phyloP scores from a whole-genome alignment of 495 filamentous ascomycete genomes.

The Penicillium desertorum region DNA sequence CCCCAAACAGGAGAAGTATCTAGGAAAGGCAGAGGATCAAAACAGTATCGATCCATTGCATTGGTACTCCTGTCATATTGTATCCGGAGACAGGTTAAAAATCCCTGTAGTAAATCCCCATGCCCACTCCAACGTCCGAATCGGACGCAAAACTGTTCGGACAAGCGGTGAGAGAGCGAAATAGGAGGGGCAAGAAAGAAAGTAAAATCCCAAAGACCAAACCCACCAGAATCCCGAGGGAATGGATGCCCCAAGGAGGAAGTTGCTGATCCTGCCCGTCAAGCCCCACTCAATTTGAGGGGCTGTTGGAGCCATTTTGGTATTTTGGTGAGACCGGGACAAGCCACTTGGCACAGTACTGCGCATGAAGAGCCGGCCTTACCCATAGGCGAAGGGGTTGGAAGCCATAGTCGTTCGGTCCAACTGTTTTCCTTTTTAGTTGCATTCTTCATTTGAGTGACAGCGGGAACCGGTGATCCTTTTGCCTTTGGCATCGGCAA shows the following conservation, averaged over 20 bases:
- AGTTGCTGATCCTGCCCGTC: constrained; percentile 27
- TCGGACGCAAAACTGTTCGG: background rate
- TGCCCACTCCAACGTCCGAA: background rate
- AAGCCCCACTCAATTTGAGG: constrained; percentile 22
- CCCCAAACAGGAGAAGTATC: background rate
- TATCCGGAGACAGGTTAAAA: background rate
- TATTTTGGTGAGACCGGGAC: constrained; percentile 12
- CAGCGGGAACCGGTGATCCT: constrained; percentile 28
- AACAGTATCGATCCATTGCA: background rate
- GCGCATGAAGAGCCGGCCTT: constrained; percentile 16
- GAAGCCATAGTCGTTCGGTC: constrained; percentile 12
- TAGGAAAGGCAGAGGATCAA: background rate
- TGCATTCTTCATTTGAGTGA: constrained; percentile 19
- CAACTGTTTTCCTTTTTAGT: constrained; percentile 3
- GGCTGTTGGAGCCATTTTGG: constrained; percentile 13
- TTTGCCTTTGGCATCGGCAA: constrained; percentile 20
- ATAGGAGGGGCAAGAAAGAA: constrained; percentile 10
- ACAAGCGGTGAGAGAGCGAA: constrained; percentile 30
- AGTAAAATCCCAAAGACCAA: constrained; percentile 12
- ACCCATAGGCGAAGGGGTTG: constrained; percentile 7
- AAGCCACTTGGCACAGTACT: constrained; percentile 25
- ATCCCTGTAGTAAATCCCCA: constrained; percentile 17
- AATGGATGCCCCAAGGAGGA: constrained; percentile 29
- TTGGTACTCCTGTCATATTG: constrained; percentile 12
- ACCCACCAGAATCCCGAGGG: constrained; percentile 28